A percentile compares a stretch with the other conserved stretches of the same genome.
Evolutionary conservation across 805 yeast species (phyloP).

Genomic region (Lachancea thermotolerans): DNA sequence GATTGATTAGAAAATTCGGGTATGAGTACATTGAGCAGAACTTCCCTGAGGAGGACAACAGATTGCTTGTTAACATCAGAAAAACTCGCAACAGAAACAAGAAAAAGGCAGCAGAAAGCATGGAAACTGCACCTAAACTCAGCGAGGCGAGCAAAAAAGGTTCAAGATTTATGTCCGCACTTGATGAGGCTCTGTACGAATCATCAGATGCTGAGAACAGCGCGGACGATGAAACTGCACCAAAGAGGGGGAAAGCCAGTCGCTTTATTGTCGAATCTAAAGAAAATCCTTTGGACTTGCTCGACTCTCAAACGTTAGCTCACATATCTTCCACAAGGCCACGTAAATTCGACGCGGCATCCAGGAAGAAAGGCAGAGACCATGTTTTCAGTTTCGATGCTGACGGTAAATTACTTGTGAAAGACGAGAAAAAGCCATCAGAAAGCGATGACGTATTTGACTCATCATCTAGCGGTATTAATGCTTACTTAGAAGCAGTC

Average conservation of each 20-base stretch:
- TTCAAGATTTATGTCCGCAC: constrained; percentile 71
- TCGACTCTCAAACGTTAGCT: constrained; percentile 78
- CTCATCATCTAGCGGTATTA: constrained; percentile 54
- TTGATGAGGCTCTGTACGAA: constrained; percentile 86
- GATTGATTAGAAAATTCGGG: constrained; percentile 88
- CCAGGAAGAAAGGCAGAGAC: constrained; percentile 26
- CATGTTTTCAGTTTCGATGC: constrained; percentile 30
- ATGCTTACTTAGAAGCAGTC: constrained; percentile 92
- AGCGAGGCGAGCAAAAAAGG: constrained; percentile 26
- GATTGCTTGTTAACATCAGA: constrained; percentile 75
- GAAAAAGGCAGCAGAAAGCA: constrained; percentile 47
- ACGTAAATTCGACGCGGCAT: constrained; percentile 42
- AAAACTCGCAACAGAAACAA: constrained; percentile 80
- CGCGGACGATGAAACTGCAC: constrained; percentile 34
- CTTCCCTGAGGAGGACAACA: constrained; percentile 87
- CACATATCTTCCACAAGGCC: constrained; percentile 89
- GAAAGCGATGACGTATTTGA: constrained; percentile 41
- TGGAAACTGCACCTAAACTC: constrained; percentile 14
- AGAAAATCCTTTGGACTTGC: constrained; percentile 80
- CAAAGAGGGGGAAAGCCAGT: constrained; percentile 28
- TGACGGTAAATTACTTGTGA: constrained; percentile 33
- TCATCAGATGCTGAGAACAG: constrained; percentile 53
- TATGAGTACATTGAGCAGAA: constrained; percentile 69
- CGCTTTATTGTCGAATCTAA: constrained; percentile 71
- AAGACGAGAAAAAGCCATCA: constrained; percentile 24